Evolutionary conservation across 768 basidiomycete genomes (phyloP), one percentile per base, ranked within the genome.

Genomic region (Agrocybe praecox): DNA sequence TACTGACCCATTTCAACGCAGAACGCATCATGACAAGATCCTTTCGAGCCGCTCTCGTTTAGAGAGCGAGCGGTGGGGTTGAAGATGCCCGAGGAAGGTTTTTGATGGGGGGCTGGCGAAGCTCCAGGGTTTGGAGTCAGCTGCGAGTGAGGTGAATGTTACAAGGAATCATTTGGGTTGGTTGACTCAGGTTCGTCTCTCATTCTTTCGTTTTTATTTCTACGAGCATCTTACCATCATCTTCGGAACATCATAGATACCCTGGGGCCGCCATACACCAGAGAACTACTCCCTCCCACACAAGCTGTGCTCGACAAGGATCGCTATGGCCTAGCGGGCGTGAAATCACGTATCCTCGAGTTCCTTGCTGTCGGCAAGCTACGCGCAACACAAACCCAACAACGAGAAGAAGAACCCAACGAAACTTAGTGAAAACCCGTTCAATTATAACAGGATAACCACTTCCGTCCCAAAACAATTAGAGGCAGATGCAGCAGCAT

Each of bases 61-160:
- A 90, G 85, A 73, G 90, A 95, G 68, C 80, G 94, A 34, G 95
- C 93, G 0, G 84, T 81, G 18, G 72, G 75, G 52, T 71, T 96
- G 61, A 91, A 90, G 64, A 96, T 98, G 94, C 94, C 95, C 0
- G 92, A 93, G 86, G 62, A 96, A 97, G 74, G 94, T 97, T 14
- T 98, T 98, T 63, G 96, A 99, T 43, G 95, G 97, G 74, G 96
- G 98, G 69, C 72, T 98, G 54, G 87, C 82, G 68, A 98, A 98
- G 76, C 81, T 99, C 2, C 84, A 87, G 67, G 87, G 90, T 29
- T 80, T 98, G 42, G 95, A 98, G 69, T 92, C 92, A 14, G 91
- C 91, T 15, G 93, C 94, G 15, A 90, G 87, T 52, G 95, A 96
- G 69, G 94, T 93, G 52, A 95, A 94, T 64, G 94, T 97, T 23